Percentiles rank a stretch among this genome's conserved stretches.
phyloP scores from a whole-genome alignment of 139 green algal genomes.

The Zygnema circumcarinatum region DNA sequence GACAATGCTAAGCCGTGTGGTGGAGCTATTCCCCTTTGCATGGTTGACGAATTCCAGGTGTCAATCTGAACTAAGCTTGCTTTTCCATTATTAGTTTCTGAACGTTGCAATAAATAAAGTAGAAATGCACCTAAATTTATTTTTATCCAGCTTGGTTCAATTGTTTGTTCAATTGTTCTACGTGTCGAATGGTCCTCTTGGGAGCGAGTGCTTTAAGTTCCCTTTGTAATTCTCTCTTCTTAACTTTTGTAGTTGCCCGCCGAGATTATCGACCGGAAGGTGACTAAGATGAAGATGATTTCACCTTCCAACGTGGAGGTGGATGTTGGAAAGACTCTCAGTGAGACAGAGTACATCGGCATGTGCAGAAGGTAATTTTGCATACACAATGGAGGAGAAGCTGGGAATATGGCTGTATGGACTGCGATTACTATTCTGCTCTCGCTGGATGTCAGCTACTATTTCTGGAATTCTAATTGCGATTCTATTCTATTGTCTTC shows the following conservation, averaged over 20 bases:
- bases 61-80: neutral
- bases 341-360: conserved; percentile 97
- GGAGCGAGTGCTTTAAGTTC: neutral
- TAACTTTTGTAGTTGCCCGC: conserved; percentile 34
- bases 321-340: conserved; percentile 97
- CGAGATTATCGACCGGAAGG: conserved; percentile 68
- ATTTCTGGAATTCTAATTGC: too few species aligned
- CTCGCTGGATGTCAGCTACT: too few species aligned
- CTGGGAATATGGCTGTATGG: too few species aligned
- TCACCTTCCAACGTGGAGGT: conserved; percentile 97
- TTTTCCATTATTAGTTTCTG: conserved; percentile 2
- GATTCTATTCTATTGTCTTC: too few species aligned
- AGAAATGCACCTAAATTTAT: neutral
- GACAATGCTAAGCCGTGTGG: conserved; percentile 95
- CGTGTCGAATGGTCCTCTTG: neutral
- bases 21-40: conserved; percentile 92
- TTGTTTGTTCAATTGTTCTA: neutral
- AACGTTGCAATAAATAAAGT: neutral
- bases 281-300: conserved; percentile 99
- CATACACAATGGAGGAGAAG: too few species aligned
- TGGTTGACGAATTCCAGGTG: conserved; percentile 97
- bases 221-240: neutral
- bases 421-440: too few species aligned
- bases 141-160: neutral
- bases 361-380: conserved; percentile 85